phyloP scores from a whole-genome alignment of 2,329 filamentous ascomycete species.

The Coniochaeta sp. region DNA sequence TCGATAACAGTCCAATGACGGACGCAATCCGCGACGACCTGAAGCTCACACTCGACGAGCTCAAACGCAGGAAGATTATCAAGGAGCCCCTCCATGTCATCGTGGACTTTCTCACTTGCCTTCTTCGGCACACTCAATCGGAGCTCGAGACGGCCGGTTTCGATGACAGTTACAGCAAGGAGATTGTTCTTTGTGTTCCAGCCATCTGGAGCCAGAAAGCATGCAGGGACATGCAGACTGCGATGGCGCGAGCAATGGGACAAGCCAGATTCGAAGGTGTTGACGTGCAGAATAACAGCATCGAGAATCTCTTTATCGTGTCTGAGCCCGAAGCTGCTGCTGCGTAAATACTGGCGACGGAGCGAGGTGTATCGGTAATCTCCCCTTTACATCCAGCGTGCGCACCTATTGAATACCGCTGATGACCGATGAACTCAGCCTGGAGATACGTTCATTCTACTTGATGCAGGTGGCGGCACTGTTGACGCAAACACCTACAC shows the following conservation, averaged over 20 bases:
- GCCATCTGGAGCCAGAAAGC: constrained; percentile 15
- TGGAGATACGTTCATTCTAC: constrained; percentile 15
- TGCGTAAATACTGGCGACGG: constrained; percentile 15
- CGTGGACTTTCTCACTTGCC: constrained; percentile 13
- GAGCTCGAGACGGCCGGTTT: constrained; percentile 6
- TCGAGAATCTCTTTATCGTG: constrained; percentile 21
- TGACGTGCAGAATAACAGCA: constrained; percentile 7
- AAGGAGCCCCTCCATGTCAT: constrained; percentile 4
- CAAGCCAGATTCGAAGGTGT: constrained; percentile 10
- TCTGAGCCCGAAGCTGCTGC: constrained; percentile 22
- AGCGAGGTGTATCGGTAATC: constrained; percentile 1
- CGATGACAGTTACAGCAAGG: constrained; percentile 7
- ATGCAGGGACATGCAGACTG: constrained; percentile 14
- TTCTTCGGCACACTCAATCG: constrained; percentile 18
- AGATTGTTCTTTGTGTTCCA: constrained; percentile 14
- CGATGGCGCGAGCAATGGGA: constrained; percentile 10
- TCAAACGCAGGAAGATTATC: constrained; percentile 5
- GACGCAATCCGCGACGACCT: constrained; percentile 5
- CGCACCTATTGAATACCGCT: background rate
- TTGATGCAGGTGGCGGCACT: constrained; percentile 20
- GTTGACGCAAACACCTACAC: constrained; percentile 20
- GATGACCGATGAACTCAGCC: constrained; percentile 3
- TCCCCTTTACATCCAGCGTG: background rate
- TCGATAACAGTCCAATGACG: constrained; percentile 7
- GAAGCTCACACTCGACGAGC: background rate